Percentiles rank a stretch among this genome's conserved stretches.
These are phyloP conservation scores for Epicoccum sorghinum DNA, from an alignment of 2,329 filamentous ascomycete species.

Conservation along the genomic window DNA sequence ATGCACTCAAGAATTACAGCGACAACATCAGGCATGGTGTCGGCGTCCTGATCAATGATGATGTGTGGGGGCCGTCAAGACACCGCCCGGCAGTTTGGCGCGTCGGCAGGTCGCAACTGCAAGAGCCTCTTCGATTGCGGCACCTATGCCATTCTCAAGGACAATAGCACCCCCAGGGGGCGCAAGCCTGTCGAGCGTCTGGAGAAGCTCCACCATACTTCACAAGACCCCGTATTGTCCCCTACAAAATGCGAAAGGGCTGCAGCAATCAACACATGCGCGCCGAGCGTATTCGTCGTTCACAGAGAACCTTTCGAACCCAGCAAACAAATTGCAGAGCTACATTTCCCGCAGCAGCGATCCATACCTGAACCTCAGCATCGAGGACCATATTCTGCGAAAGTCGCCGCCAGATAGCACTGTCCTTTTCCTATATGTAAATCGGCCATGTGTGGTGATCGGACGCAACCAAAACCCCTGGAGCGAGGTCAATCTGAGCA, in stretches of 20 bases:
- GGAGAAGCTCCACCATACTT: background rate
- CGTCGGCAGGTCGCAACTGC: conserved; percentile 9
- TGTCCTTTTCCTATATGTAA: conserved; percentile 86
- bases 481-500: conserved; percentile 80
- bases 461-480: conserved; percentile 98
- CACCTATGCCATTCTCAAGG: conserved; percentile 3
- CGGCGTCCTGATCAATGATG: background rate
- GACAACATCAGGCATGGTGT: too few relatives aligned
- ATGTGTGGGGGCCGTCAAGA: conserved; percentile 6
- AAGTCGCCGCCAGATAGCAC: conserved; percentile 73
- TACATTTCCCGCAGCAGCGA: conserved; percentile 63
- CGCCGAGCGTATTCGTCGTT: conserved; percentile 28
- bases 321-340: conserved; percentile 49
- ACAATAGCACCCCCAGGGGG: conserved; percentile 30
- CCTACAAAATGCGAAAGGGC: background rate
- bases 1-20: too few relatives aligned
- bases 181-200: background rate
- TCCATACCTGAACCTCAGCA: conserved; percentile 88
- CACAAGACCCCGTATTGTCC: background rate
- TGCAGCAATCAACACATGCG: background rate
- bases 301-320: conserved; percentile 37
- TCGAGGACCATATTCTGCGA: conserved; percentile 88
- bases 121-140: conserved; percentile 7
- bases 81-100: conserved; percentile 17
- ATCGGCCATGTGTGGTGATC: conserved; percentile 85